Evolutionary conservation across 768 basidiomycete genomes (phyloP).

Genomic region (Daedaleopsis sinensis): DNA sequence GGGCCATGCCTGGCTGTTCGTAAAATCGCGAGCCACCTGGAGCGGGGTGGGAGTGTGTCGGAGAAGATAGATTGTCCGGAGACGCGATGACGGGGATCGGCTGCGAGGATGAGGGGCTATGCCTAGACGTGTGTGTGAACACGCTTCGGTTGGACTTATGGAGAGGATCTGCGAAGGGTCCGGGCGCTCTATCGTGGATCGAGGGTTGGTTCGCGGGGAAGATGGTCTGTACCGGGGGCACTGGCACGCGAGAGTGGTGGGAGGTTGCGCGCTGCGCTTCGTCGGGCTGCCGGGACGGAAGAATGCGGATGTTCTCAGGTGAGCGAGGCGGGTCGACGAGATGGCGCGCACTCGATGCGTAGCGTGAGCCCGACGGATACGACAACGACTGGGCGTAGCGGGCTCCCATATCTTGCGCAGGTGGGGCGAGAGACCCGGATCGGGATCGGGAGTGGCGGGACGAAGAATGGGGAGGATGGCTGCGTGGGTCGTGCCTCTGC

Average conservation of each 20-base stretch:
- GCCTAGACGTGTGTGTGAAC: slow-evolving; percentile 36
- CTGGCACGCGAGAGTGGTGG: not conserved
- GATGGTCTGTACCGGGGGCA: slow-evolving; percentile 17
- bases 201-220: slow-evolving; percentile 16
- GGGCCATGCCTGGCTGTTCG: slow-evolving; percentile 26
- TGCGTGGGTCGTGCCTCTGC: slow-evolving; percentile 22
- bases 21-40: slow-evolving; percentile 28
- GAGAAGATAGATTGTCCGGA: slow-evolving; percentile 36
- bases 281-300: slow-evolving; percentile 30
- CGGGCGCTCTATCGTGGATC: slow-evolving; percentile 19
- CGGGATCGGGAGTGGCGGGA: slow-evolving; percentile 20
- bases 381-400: slow-evolving; percentile 30
- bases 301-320: slow-evolving; percentile 33
- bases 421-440: slow-evolving; percentile 21
- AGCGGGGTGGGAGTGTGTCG: slow-evolving; percentile 42
- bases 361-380: slow-evolving; percentile 26
- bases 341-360: slow-evolving; percentile 13
- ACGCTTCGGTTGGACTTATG: slow-evolving; percentile 14
- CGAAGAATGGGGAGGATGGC: slow-evolving; percentile 10
- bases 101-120: slow-evolving; percentile 27
- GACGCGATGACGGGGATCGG: slow-evolving; percentile 20
- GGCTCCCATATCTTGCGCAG: slow-evolving; percentile 11
- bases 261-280: slow-evolving; percentile 7
- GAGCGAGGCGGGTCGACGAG: slow-evolving; percentile 27
- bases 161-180: slow-evolving; percentile 18